A percentile compares a stretch with the other conserved stretches of the same genome.
phyloP scores from a whole-genome alignment of 139 green algal species.

The Chlamydomonas sp. region DNA sequence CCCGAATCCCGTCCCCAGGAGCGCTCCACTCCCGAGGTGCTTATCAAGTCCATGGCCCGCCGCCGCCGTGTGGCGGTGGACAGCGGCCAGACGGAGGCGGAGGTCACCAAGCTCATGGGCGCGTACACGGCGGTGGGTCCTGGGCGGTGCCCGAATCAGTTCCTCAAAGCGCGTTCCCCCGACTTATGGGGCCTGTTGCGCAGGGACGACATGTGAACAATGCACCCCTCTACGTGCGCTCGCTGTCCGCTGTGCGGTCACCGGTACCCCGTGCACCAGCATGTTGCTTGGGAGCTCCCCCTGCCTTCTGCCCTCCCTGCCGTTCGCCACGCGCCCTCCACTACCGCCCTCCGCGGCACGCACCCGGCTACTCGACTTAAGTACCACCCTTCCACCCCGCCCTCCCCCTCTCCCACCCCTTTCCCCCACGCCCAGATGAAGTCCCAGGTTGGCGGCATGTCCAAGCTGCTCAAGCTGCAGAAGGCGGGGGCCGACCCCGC shows the following conservation, averaged over 20 bases:
- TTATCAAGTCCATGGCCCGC: conserved; percentile 78
- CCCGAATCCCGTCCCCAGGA: conserved; percentile 62
- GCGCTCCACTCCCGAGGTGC: conserved; percentile 85
- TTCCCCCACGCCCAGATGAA: not conserved
- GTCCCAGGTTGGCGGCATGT: conserved; percentile 26
- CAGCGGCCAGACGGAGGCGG: conserved; percentile 67
- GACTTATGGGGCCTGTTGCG: too few relatives aligned
- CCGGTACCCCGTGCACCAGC: not conserved
- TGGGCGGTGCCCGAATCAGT: conserved; percentile 48
- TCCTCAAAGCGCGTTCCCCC: too few relatives aligned
- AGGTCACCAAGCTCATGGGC: conserved; percentile 81
- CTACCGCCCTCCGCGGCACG: too few relatives aligned
- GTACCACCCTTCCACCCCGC: not conserved
- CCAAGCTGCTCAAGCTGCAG: conserved; percentile 32
- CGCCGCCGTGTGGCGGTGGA: conserved; percentile 69
- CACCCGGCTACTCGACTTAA: too few relatives aligned
- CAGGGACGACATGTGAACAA: too few relatives aligned
- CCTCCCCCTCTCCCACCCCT: not conserved
- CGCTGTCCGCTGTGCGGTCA: not conserved
- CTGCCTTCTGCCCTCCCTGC: too few relatives aligned
- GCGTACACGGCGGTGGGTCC: conserved; percentile 84
- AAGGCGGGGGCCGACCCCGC: conserved; percentile 4
- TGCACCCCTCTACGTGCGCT: too few relatives aligned
- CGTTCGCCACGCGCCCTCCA: too few relatives aligned
- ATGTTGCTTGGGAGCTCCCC: not conserved